Conservation (phyloP, 2,329 filamentous ascomycete genomes). For the Clarireedia homoeocarpa region DNA sequence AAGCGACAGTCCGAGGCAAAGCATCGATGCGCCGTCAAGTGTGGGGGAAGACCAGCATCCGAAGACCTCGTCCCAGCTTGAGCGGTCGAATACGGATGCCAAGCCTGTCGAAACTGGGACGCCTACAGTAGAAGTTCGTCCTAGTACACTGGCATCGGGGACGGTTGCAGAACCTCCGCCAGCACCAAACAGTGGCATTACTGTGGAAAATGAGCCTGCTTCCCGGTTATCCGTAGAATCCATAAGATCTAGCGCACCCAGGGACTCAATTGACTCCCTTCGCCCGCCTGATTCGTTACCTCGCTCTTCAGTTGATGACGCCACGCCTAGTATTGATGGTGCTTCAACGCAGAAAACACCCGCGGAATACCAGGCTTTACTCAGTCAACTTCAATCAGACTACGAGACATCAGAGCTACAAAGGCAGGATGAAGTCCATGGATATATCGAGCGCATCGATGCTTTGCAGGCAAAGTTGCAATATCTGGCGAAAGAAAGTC, state of each 20-base stretch:
- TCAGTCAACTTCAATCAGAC: constrained; percentile 31
- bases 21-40: constrained; percentile 33
- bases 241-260: constrained; percentile 18
- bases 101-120: background rate
- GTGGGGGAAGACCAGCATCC: constrained; percentile 6
- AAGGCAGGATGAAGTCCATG: constrained; percentile 75
- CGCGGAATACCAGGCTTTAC: constrained; percentile 33
- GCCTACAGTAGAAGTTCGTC: constrained; percentile 14
- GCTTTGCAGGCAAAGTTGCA: constrained; percentile 85
- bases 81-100: background rate
- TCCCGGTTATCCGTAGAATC: constrained; percentile 26
- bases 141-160: constrained; percentile 8
- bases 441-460: constrained; percentile 83
- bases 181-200: constrained; percentile 9
- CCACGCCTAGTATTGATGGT: constrained; percentile 12
- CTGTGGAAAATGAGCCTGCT: constrained; percentile 17
- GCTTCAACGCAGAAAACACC: constrained; percentile 11
- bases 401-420: constrained; percentile 30
- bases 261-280: constrained; percentile 20
- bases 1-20: constrained; percentile 35
- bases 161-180: background rate
- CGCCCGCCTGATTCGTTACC: constrained; percentile 16
- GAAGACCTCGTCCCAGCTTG: background rate
- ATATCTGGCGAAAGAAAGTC: constrained; percentile 74
- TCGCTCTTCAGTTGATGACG: constrained; percentile 27